phyloP scores from a whole-genome alignment of 495 filamentous ascomycete species.

The Hypomontagnella monticulosa region DNA sequence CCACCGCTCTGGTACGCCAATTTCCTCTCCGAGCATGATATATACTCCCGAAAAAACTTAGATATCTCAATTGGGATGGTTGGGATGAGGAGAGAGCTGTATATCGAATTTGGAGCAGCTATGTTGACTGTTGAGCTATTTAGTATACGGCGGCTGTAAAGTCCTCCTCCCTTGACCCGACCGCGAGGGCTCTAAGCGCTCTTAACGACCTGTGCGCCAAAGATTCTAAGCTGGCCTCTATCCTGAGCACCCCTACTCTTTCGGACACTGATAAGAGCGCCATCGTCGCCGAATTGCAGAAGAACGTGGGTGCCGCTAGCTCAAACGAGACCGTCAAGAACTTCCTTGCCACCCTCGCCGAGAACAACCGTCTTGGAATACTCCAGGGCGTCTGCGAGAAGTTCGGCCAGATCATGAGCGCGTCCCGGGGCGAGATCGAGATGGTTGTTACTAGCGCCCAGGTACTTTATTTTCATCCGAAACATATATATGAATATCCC shows the following conservation, averaged over 20 bases:
- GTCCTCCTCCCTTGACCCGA: slow-evolving; percentile 80
- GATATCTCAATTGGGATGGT: slow-evolving; percentile 16
- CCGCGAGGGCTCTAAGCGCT: slow-evolving; percentile 74
- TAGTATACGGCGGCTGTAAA: slow-evolving; percentile 97
- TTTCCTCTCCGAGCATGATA: slow-evolving; percentile 23
- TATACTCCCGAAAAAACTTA: neutral
- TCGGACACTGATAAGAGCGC: slow-evolving; percentile 77
- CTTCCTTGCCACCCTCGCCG: slow-evolving; percentile 86
- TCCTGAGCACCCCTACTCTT: slow-evolving; percentile 85
- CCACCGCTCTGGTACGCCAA: slow-evolving; percentile 87
- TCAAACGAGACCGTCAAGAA: slow-evolving; percentile 89
- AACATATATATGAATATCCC: slow-evolving; percentile 5
- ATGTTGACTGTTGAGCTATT: slow-evolving; percentile 52
- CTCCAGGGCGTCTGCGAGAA: slow-evolving; percentile 85
- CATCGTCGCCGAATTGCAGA: slow-evolving; percentile 84
- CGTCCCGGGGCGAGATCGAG: slow-evolving; percentile 91
- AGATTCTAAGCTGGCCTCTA: slow-evolving; percentile 78
- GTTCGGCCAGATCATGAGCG: slow-evolving; percentile 87
- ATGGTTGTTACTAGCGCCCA: slow-evolving; percentile 86
- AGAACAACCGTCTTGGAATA: slow-evolving; percentile 92
- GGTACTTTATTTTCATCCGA: slow-evolving; percentile 58
- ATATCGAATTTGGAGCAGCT: neutral
- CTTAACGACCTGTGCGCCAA: slow-evolving; percentile 78
- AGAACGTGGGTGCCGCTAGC: slow-evolving; percentile 73
- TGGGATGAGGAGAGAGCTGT: slow-evolving; percentile 4